These are phyloP conservation scores for Sporothrix pallida DNA, from an alignment of 2,329 filamentous ascomycete genomes.

Conservation along the genomic window DNA sequence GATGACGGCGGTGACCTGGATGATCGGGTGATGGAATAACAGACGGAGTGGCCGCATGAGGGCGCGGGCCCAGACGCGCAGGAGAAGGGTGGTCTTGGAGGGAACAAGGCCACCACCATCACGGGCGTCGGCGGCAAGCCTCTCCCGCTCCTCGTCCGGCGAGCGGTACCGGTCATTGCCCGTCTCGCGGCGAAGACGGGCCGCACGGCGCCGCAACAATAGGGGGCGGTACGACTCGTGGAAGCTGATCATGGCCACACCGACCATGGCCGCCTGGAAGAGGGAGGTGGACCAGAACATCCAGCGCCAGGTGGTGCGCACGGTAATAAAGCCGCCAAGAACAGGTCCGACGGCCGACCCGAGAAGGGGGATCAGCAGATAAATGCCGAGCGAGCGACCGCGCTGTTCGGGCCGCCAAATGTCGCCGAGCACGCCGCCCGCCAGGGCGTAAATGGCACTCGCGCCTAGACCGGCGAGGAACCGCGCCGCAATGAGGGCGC, in stretches of 20 bases:
- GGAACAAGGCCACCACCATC: neutral
- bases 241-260: slow-evolving; percentile 42
- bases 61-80: too few relatives aligned
- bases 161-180: neutral
- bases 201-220: neutral
- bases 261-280: slow-evolving; percentile 48
- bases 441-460: slow-evolving; percentile 53
- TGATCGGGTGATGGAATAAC: neutral
- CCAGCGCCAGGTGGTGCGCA: slow-evolving; percentile 51
- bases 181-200: neutral
- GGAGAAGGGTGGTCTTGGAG: too few relatives aligned
- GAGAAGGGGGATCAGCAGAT: neutral
- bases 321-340: slow-evolving; percentile 50
- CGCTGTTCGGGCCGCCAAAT: slow-evolving; percentile 54
- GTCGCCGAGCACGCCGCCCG: slow-evolving; percentile 55
- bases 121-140: neutral
- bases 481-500: neutral
- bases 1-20: neutral
- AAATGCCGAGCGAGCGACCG: slow-evolving; percentile 45
- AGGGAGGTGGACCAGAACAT: slow-evolving; percentile 54
- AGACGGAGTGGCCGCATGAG: neutral
- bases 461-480: slow-evolving; percentile 48
- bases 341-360: slow-evolving; percentile 35
- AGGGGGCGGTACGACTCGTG: neutral
- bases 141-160: neutral